A percentile compares a stretch with the other conserved stretches of the same genome.
Evolutionary conservation across 192 early-diverging fungal species (phyloP).

Genomic region (Chytriomyces hyalinus): DNA sequence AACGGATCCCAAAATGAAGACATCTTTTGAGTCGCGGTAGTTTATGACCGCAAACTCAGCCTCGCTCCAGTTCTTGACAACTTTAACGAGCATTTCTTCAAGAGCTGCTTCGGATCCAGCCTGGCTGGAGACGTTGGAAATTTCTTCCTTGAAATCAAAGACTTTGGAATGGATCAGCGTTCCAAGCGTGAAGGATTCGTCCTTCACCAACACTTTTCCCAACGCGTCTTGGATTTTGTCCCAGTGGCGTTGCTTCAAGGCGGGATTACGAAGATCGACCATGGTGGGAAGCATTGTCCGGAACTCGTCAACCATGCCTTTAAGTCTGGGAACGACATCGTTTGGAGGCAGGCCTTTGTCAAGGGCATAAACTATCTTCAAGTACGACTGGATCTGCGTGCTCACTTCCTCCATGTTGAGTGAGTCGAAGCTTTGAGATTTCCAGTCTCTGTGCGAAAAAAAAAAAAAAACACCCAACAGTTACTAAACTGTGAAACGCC

Average conservation of each 20-base stretch:
- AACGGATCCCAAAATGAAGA: constrained; percentile 65
- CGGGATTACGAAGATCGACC: constrained; percentile 68
- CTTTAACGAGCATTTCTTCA: constrained; percentile 65
- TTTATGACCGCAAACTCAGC: constrained; percentile 59
- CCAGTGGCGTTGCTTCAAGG: constrained; percentile 64
- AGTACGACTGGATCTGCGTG: constrained; percentile 53
- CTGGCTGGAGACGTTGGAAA: constrained; percentile 59
- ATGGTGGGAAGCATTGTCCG: constrained; percentile 63
- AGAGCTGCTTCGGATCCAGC: constrained; percentile 64
- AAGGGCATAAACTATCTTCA: constrained; percentile 63
- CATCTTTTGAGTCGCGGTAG: constrained; percentile 65
- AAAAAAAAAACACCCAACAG: too few relatives aligned
- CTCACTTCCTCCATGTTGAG: constrained; percentile 65
- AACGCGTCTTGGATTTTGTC: constrained; percentile 66
- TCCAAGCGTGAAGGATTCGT: constrained; percentile 62
- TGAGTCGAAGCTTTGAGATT: constrained; percentile 52
- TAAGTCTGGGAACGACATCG: constrained; percentile 66
- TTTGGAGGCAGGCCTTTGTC: constrained; percentile 73
- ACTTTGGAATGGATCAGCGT: constrained; percentile 57
- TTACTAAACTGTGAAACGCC: constrained; percentile 10
- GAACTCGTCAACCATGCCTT: constrained; percentile 61
- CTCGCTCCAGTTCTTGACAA: constrained; percentile 63
- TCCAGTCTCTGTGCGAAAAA: constrained; percentile 50
- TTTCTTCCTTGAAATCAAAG: constrained; percentile 68
- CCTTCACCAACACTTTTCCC: constrained; percentile 55